Percentiles rank a stretch among this genome's conserved stretches.
Evolutionary conservation across 2,329 filamentous ascomycete genomes (phyloP).

Genomic region (Xylariaceae sp.): DNA sequence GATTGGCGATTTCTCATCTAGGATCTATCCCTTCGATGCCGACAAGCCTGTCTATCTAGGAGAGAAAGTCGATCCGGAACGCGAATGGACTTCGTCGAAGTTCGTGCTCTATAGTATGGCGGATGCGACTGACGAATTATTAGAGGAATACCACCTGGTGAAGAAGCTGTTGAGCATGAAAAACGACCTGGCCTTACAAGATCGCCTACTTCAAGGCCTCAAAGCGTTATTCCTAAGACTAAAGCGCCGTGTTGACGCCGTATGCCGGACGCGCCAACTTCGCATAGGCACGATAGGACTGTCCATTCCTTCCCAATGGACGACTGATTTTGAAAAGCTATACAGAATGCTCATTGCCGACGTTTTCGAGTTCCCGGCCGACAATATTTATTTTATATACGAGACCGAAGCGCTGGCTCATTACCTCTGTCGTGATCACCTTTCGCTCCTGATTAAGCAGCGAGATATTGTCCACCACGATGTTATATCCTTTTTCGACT

Average conservation of each 20-base stretch:
- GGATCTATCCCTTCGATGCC: conserved; percentile 22
- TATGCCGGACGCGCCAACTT: conserved; percentile 1
- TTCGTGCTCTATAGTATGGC: conserved; percentile 17
- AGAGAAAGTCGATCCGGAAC: conserved; percentile 6
- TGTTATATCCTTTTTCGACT: conserved; percentile 15
- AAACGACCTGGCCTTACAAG: neutral
- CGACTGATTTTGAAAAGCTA: conserved; percentile 13
- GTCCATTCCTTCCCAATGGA: conserved; percentile 21
- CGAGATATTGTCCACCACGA: conserved; percentile 2
- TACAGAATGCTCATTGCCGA: conserved; percentile 11
- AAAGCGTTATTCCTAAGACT: conserved; percentile 7
- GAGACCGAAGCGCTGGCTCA: conserved; percentile 18
- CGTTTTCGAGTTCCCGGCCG: neutral
- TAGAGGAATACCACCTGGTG: too few relatives aligned
- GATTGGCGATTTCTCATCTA: conserved; percentile 23
- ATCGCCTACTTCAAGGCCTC: conserved; percentile 9
- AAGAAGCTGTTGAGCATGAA: too few relatives aligned
- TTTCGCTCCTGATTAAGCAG: neutral
- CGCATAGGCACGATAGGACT: conserved; percentile 12
- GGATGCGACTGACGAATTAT: too few relatives aligned
- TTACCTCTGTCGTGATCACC: conserved; percentile 10
- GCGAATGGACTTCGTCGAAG: conserved; percentile 8
- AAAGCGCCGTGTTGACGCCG: conserved; percentile 1
- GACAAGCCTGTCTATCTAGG: conserved; percentile 10
- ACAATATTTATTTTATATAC: conserved; percentile 8